Evolutionary conservation across 1,284 basidiomycete genomes (phyloP), one percentile per base, ranked within the genome.

Genomic region (Pisolithus thermaeus): DNA sequence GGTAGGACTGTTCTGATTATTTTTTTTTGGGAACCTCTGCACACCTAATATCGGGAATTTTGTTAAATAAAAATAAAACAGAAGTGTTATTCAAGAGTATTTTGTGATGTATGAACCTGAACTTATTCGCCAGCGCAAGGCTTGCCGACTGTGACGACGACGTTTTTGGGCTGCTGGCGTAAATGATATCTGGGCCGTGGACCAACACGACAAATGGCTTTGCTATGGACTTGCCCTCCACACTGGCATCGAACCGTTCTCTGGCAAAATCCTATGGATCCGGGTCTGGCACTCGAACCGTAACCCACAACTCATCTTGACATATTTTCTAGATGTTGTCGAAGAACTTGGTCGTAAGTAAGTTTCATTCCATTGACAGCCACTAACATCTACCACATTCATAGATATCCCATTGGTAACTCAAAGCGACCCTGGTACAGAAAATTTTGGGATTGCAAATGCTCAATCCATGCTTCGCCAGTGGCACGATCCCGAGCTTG

Each of bases 131-230:
- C 42, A 47, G 12, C 5, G 27, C 9, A 48, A 38, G 16, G 46
- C 47, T n/a, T 11, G 27, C 6, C 46, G 50, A 8, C 58, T 71
- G 4, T 59, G 45, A 0, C 71, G 68, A 47, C 7, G 69, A 4
- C 25, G 16, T 16, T 43, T 43, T n/a, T 43, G 41, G 41, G 22
- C 23, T 7, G 41, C 70, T 8, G 73, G 73, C 0, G 63, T 72
- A 0, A 72, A 71, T 48, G 67, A 74, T 44, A 32, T 70, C 0
- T 69, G 67, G 65, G 59, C 68, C 8, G 36, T 66, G 25, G 70
- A 73, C 53, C 72, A 73, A 52, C 71, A 73, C 50, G 70, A 77
- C 53, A 75, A 76, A 52, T 75, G 71, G 72, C 50, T 59, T 39
- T 45, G 58, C 3, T 76, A 70, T 56, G 68, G 69, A 0, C 58